Evolutionary conservation across 371 early-diverging fungal species (phyloP).

Genomic region (Mucor lusitanicus): DNA sequence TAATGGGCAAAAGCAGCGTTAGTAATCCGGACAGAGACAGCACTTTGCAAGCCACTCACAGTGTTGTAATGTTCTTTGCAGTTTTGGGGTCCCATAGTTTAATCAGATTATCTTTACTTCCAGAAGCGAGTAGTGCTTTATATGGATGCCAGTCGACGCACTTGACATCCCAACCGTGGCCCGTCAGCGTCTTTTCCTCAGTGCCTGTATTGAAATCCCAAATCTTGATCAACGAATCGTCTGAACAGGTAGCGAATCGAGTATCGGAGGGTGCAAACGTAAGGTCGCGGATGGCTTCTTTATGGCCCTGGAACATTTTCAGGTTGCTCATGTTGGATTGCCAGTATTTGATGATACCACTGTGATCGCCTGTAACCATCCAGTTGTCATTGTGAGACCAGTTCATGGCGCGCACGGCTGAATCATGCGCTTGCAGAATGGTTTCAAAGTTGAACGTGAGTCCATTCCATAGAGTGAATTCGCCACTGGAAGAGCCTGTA

Average conservation of each 20-base stretch:
- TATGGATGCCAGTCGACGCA: conserved; percentile 99
- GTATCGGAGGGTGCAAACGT: conserved; percentile 74
- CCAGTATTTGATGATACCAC: conserved; percentile 99
- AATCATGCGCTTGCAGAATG: conserved; percentile 97
- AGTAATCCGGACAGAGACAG: background rate
- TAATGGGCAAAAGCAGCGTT: conserved; percentile 20
- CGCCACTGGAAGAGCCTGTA: conserved; percentile 97
- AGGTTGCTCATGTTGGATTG: conserved; percentile 99
- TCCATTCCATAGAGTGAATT: conserved; percentile 99
- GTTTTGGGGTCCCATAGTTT: conserved; percentile 99
- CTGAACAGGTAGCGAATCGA: conserved; percentile 98
- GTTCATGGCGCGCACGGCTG: conserved; percentile 94
- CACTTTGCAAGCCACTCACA: conserved; percentile 58
- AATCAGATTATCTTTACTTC: conserved; percentile 97
- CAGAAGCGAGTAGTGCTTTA: conserved; percentile 95
- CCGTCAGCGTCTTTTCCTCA: conserved; percentile 86
- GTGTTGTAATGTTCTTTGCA: conserved; percentile 85
- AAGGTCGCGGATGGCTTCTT: conserved; percentile 92
- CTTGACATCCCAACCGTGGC: conserved; percentile 99
- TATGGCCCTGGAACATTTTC: conserved; percentile 92
- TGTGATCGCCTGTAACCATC: conserved; percentile 97
- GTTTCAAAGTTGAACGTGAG: conserved; percentile 99
- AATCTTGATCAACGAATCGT: conserved; percentile 97
- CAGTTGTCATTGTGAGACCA: conserved; percentile 98
- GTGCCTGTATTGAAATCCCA: conserved; percentile 93